Base-by-base conservation (phyloP, 2,329 filamentous ascomycete genomes). In the Lasiodiplodia sp. region DNA sequence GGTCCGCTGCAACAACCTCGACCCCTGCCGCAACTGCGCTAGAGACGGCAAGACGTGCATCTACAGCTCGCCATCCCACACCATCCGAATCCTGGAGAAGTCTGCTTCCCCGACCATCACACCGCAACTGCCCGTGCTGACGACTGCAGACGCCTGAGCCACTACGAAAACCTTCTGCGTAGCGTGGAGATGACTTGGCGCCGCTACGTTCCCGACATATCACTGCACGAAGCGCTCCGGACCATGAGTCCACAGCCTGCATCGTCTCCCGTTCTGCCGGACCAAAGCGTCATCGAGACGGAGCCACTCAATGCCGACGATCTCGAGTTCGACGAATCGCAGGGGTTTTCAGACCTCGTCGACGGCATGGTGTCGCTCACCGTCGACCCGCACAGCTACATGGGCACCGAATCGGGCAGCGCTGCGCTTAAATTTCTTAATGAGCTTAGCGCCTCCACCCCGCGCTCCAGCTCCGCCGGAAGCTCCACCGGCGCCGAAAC, bases 331-430 rank as follows among this genome's bases (percentile, higher is more conserved):
- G 55, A 60, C 23, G 63, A 70, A 38, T 60, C 58, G 53, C 69
- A 37, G 44, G 63, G 53, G 37, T 68, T 52, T n/a, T 62, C 70
- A n/a, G 51, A 68, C 16, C 37, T 68, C n/a, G 66, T 64, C 12
- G 68, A 69, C 14, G 57, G 63, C 47, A 68, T 64, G 23, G 71
- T 69, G 18, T 68, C 71, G 49, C 71, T 58, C 28, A 65, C 70
- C 18, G 56, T 40, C 37, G 37, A 40, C 37, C 37, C 37, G 37
- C 37, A 40, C 37, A 83, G 83, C 7, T 85, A 85, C 71, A 77
- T 84, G 14, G 83, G 83, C 2, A 77, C 82, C 1, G 81, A 81
- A 2, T 84, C 81, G 7, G 82, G 82, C 2, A 83, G 82, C 14
- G 82, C 82, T 2, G 78, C 84, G 66, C 71, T 84, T 11, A 78